Conservation (phyloP, 768 basidiomycete species). For the Suillus decipiens region DNA sequence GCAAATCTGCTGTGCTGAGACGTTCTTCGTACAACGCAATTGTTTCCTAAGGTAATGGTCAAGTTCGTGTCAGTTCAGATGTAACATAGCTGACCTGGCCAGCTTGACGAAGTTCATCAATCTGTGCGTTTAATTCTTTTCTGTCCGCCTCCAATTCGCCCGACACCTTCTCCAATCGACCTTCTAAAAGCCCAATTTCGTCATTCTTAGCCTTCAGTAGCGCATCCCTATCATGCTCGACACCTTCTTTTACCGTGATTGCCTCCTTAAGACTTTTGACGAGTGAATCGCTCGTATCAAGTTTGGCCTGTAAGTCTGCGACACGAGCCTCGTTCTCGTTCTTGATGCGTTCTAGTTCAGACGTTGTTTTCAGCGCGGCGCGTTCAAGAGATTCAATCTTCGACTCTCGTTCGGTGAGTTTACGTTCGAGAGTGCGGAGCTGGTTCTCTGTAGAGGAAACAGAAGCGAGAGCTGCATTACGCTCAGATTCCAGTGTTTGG, state of each 20-base stretch:
- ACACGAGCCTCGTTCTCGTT: conserved; percentile 46
- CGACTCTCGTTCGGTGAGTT: conserved; percentile 44
- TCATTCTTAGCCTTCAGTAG: conserved; percentile 56
- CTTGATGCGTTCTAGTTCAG: conserved; percentile 48
- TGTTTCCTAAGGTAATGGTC: conserved; percentile 63
- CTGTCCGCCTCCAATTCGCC: conserved; percentile 57
- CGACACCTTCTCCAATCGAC: conserved; percentile 45
- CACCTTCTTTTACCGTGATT: conserved; percentile 51
- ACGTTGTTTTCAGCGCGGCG: conserved; percentile 35
- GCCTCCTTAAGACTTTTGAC: conserved; percentile 52
- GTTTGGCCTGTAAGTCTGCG: conserved; percentile 43
- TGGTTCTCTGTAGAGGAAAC: conserved; percentile 46
- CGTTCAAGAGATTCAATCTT: conserved; percentile 51
- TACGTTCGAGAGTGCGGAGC: conserved; percentile 42
- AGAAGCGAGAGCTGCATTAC: conserved; percentile 41
- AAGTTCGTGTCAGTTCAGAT: conserved; percentile 6
- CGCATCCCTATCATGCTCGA: conserved; percentile 50
- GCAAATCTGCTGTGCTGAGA: conserved; percentile 65
- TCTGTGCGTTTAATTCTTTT: conserved; percentile 65
- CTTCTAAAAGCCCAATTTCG: conserved; percentile 59
- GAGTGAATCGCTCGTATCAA: conserved; percentile 46
- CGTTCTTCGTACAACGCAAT: conserved; percentile 94
- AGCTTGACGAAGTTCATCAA: conserved; percentile 84
- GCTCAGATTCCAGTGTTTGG: conserved; percentile 42
- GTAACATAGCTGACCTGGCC: conserved; percentile 64